Conservation (phyloP, 1,284 basidiomycete genomes). For the Ganoderma leucocontextum region DNA sequence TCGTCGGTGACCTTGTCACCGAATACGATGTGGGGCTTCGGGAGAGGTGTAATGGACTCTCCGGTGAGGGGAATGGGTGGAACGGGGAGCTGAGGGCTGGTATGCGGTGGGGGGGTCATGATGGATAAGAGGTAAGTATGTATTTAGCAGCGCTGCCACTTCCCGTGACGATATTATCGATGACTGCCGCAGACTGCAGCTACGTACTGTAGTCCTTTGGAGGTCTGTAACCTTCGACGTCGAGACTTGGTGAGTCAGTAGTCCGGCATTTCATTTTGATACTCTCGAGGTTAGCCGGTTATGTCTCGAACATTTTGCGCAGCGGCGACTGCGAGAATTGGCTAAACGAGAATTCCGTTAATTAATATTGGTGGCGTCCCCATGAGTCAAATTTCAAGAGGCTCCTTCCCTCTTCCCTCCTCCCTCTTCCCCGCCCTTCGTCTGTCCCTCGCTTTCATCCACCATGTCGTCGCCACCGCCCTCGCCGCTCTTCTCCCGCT, state of each 20-base stretch:
- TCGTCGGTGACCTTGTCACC: slow-evolving; percentile 22
- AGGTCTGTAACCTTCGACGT: too few relatives aligned
- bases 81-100: background rate
- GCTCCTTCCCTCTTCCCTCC: too few relatives aligned
- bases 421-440: background rate
- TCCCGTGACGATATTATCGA: background rate
- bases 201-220: too few relatives aligned
- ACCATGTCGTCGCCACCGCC: slow-evolving; percentile 38
- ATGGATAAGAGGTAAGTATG: background rate
- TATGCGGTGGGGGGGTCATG: background rate
- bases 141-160: background rate
- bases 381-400: too few relatives aligned
- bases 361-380: background rate
- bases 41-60: background rate
- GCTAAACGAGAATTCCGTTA: background rate
- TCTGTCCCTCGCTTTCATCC: background rate
- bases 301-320: background rate
- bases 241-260: too few relatives aligned
- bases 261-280: background rate
- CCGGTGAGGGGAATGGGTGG: background rate
- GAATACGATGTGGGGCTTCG: background rate
- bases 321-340: background rate
- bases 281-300: background rate
- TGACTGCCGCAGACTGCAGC: background rate
- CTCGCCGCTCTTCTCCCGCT: slow-evolving; percentile 38